phyloP scores from a whole-genome alignment of 164 flowering plant species.

The Euptelea pleiosperma region DNA sequence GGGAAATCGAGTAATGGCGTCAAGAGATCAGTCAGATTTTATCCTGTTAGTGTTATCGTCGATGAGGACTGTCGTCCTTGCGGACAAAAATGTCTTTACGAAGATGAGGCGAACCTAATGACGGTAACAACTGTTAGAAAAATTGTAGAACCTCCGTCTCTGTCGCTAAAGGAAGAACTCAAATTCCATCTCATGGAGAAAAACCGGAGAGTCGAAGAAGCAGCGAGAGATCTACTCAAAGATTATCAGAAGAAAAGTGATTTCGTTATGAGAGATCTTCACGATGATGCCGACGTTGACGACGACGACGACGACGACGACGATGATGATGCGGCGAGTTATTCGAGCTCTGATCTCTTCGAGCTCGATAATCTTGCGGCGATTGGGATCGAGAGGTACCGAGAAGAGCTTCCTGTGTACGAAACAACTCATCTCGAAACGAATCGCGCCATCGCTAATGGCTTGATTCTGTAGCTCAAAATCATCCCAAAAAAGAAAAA shows the following conservation, averaged over 20 bases:
- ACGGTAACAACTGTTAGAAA: conserved; percentile 6
- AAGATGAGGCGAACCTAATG: conserved; percentile 20
- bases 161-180: conserved; percentile 20
- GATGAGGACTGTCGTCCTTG: conserved; percentile 60
- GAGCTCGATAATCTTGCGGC: conserved; percentile 73
- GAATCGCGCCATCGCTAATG: conserved; percentile 70
- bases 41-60: conserved; percentile 63
- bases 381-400: conserved; percentile 58
- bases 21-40: conserved; percentile 74
- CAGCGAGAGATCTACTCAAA: conserved; percentile 43
- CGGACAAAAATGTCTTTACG: conserved; percentile 44
- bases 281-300: conserved; percentile 7
- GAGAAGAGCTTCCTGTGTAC: conserved; percentile 85
- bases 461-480: conserved; percentile 50
- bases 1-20: conserved; percentile 35
- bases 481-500: background rate
- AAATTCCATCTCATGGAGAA: conserved; percentile 36
- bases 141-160: conserved; percentile 16
- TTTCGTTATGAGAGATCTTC: conserved; percentile 23
- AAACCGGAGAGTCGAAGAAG: conserved; percentile 43
- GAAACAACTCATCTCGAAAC: conserved; percentile 74
- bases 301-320: conserved; percentile 43
- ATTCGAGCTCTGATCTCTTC: conserved; percentile 88
- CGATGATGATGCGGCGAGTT: conserved; percentile 77
- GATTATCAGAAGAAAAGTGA: conserved; percentile 34